Evolutionary conservation across 768 basidiomycete genomes (phyloP), one percentile per base, ranked within the genome.

Genomic region (Russula griseocarnosa): DNA sequence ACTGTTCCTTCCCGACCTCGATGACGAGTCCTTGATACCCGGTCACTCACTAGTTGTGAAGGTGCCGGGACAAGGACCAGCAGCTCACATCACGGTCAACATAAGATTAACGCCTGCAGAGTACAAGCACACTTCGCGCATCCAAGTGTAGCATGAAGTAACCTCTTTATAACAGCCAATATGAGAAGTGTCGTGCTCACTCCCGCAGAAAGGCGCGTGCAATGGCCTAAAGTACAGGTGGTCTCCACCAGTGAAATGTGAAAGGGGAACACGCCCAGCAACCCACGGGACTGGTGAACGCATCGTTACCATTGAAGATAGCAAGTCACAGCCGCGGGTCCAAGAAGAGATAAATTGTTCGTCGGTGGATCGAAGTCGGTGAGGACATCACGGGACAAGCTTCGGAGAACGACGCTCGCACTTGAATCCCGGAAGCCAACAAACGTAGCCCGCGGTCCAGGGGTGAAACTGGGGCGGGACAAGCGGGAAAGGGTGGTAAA

Each of bases 61-160:
- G 8, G 22, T 59, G 36, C 26, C 18, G 6, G 44, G 28, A 30
- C 28, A 51, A 44, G 49, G 40, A 70, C 42, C 14, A 56, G 46
- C 86, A n/a, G n/a, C n/a, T n/a, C n/a, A n/a, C n/a, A n/a, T n/a
- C n/a, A 90, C 80, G 10, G 82, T 83, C 71, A 93, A 73, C 93
- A 96, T 95, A 61, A 95, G 80, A 5, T 79, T 22, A 84, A 73
- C 49, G n/a, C n/a, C n/a, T n/a, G n/a, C n/a, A 9, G 82, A 82
- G 66, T 86, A 83, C 49, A 92, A 69, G 81, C 70, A 1, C n/a
- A 91, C 42, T 93, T n/a, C n/a, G n/a, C n/a, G n/a, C n/a, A n/a
- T n/a, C n/a, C n/a, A n/a, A n/a, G n/a, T n/a, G n/a, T n/a, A n/a
- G n/a, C n/a, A n/a, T n/a, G n/a, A n/a, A 95, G 73, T 74, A 83